These are phyloP conservation scores for Papilionanthe hybrid DNA, from an alignment of 116 monocot species.

Conservation along the genomic window DNA sequence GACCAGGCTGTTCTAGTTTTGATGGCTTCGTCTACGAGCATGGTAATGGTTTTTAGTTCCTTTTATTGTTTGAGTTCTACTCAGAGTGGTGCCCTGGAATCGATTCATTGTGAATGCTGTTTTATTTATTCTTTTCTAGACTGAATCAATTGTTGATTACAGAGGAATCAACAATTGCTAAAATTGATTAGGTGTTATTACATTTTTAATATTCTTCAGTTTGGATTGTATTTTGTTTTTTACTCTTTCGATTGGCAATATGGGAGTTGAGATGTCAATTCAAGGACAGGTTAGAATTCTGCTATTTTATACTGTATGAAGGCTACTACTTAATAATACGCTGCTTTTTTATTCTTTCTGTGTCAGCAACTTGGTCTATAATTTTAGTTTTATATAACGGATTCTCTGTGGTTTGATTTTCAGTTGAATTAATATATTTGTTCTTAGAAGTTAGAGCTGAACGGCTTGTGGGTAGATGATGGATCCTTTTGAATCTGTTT, in stretches of 20 bases:
- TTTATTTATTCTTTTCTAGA: background rate
- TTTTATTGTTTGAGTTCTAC: too few species aligned
- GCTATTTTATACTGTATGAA: too few species aligned
- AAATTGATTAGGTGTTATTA: background rate
- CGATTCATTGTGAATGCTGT: background rate
- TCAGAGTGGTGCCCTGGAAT: background rate
- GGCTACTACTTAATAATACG: too few species aligned
- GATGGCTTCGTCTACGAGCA: conserved; percentile 64
- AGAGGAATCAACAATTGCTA: background rate
- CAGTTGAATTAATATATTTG: background rate
- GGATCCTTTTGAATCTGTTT: background rate
- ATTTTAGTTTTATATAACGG: background rate
- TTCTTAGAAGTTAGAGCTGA: background rate
- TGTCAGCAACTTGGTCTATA: too few species aligned
- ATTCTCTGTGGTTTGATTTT: background rate
- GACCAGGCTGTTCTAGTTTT: conserved; percentile 67
- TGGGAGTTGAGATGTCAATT: background rate
- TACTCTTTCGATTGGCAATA: background rate
- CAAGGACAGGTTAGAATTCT: background rate
- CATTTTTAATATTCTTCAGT: background rate
- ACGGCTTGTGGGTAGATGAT: background rate
- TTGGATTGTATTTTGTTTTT: background rate
- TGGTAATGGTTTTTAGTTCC: conserved; percentile 20
- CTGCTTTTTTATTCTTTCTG: too few species aligned
- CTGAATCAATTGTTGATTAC: background rate